phyloP scores from a whole-genome alignment of 495 filamentous ascomycete genomes.

The Daldinia concentrica region DNA sequence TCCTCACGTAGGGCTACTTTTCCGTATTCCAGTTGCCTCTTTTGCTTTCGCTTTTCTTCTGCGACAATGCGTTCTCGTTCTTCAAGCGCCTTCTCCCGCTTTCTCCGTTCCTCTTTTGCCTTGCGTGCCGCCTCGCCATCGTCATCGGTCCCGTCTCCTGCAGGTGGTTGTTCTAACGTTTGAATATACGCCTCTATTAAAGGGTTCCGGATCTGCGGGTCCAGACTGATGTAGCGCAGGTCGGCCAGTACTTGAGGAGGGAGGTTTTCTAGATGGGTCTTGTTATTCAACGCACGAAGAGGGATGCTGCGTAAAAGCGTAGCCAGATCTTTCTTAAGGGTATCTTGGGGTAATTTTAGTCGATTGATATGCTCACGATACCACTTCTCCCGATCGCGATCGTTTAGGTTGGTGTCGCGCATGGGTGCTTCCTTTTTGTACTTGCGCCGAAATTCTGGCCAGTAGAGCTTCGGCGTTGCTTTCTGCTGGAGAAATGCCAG shows the following conservation, averaged over 20 bases:
- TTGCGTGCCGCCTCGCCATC: slow-evolving; percentile 69
- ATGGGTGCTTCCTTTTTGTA: slow-evolving; percentile 83
- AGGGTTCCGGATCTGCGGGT: slow-evolving; percentile 72
- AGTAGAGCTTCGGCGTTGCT: slow-evolving; percentile 90
- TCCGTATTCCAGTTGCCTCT: slow-evolving; percentile 70
- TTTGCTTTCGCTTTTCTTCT: slow-evolving; percentile 75
- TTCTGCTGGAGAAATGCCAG: slow-evolving; percentile 81
- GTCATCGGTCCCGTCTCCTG: slow-evolving; percentile 56
- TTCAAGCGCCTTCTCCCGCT: slow-evolving; percentile 77
- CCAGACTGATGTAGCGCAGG: slow-evolving; percentile 81
- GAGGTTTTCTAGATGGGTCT: slow-evolving; percentile 68
- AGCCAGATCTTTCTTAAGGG: slow-evolving; percentile 80
- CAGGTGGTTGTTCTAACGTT: slow-evolving; percentile 72
- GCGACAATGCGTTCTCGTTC: slow-evolving; percentile 77
- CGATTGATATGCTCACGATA: slow-evolving; percentile 87
- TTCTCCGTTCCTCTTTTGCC: slow-evolving; percentile 69
- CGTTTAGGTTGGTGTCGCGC: slow-evolving; percentile 75
- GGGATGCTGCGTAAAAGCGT: slow-evolving; percentile 77
- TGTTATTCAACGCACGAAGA: slow-evolving; percentile 69
- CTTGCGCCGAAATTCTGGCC: slow-evolving; percentile 95
- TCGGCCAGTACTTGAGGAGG: slow-evolving; percentile 77
- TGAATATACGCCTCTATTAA: slow-evolving; percentile 81
- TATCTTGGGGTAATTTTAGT: slow-evolving; percentile 77
- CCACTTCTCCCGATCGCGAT: slow-evolving; percentile 90
- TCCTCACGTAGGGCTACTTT: slow-evolving; percentile 76